Conservation (phyloP, 208 protist species). For the Leishmania turanica region DNA sequence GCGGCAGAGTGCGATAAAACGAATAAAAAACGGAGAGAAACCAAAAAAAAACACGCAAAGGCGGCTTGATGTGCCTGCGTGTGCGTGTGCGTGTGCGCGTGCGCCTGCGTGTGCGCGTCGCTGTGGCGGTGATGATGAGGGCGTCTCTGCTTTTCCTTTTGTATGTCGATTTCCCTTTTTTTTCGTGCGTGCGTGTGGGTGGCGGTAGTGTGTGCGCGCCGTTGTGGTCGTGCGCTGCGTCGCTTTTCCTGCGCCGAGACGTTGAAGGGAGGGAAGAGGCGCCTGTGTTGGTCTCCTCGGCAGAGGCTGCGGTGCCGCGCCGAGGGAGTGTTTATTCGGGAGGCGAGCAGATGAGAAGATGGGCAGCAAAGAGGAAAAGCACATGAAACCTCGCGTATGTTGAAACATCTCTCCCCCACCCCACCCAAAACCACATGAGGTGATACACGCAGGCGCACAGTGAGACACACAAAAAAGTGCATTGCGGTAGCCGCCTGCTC, state of each 20-base stretch:
- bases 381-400: neutral
- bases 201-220: neutral
- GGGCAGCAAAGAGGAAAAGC: neutral
- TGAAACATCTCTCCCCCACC: neutral
- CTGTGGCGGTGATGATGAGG: neutral
- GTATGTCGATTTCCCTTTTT: neutral
- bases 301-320: neutral
- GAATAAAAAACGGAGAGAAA: neutral
- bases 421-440: neutral
- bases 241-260: neutral
- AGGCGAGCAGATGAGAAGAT: neutral
- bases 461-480: neutral
- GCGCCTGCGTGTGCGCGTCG: neutral
- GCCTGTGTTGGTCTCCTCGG: neutral
- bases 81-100: neutral
- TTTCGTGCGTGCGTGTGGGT: neutral
- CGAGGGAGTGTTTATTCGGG: neutral
- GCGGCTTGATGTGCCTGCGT: neutral
- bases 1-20: neutral
- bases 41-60: neutral
- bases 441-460: neutral
- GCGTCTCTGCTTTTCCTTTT: neutral
- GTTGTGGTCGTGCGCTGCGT: neutral
- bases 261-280: neutral
- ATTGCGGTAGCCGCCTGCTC: neutral